Evolutionary conservation across 2,329 filamentous ascomycete genomes (phyloP), one percentile per base, ranked within the genome.

Genomic region (Aspergillus ochraceus): DNA sequence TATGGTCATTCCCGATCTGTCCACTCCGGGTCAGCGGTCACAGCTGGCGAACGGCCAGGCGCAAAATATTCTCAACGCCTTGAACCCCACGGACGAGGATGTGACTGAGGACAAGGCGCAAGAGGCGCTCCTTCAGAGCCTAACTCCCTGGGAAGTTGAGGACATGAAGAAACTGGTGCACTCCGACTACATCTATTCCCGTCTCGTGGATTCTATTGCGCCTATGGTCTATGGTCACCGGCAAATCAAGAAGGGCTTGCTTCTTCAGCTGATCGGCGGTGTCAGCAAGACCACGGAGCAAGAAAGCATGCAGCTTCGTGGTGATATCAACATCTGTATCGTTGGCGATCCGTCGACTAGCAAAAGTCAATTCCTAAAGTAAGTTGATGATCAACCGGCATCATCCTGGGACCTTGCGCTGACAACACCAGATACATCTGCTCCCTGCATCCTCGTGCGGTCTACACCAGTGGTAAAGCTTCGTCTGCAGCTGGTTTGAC

Each of bases 281-380:
- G 91, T 99, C 2, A 88, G 88, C 77, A 99, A 99, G 76, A 86
- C 86, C 22, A 99, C 95, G 0, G 85, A 92, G 0, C 68, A 73
- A 54, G 95, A 99, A 78, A 94, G 92, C 63, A 97, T 99, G 92
- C 88, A 93, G 64, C 84, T 99, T 49, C 88, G 95, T 84, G 95
- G 95, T 67, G 95, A 99, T 73, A 93, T 99, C 81, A 99, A 99
- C 79, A 96, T 99, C 63, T 99, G 95, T 77, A 91, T 99, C 67
- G 95, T 99, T 60, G 95, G 95, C 61, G 95, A 99, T 73, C 95
- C 95, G 1, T 96, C 91, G 11, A 99, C 95, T 1, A 96, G 92
- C 66, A 99, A 99, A 76, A 97, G 93, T 32, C 95, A 99, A 70
- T 99, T 99, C 76, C 81, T 99, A 69, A 98, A 98, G 80, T 81